Evolutionary conservation across 2,329 filamentous ascomycete genomes (phyloP), one percentile per base, ranked within the genome.

Genomic region (Tolypocladium capitatum): DNA sequence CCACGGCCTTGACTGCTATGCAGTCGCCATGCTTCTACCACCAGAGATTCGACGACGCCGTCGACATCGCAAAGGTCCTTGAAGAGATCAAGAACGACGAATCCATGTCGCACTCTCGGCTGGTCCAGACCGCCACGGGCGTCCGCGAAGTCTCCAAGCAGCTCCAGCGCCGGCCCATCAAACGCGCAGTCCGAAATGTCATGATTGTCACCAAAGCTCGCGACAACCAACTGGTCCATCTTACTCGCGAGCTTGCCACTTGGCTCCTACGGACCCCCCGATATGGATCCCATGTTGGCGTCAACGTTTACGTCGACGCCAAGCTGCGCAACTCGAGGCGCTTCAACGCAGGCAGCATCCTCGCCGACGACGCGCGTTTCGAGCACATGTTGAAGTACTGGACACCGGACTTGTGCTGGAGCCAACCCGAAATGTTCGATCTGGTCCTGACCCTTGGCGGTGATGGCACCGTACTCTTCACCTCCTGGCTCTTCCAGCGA

Each of bases 161-260:
- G 68, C 75, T 98, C 49, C 91, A 95, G 68, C 81, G 91, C 48
- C 80, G 88, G 36, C 91, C 92, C 21, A 88, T 97, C 66, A 92
- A 86, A 68, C 83, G 90, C 55, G 90, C 90, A 11, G 90, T 98
- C 43, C 81, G 80, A 60, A 96, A 88, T 63, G 80, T 98, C 60
- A 97, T 98, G 92, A 95, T 98, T 59, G 87, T 98, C 54, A 98
- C 92, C 52, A 98, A 97, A 68, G 92, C 92, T 21, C 81, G 92
- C 53, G 92, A 98, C 68, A 97, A 98, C 61, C 81, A 87, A 56
- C 76, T 98, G 16, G 91, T 98, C 32, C 79, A 85, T 56, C 73
- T 96, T 55, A 98, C 92, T 2, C 79, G 86, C 50, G 89, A 98
- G 63, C 72, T 98, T 50, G 75, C 91, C 11, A 79, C 83, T 56